Base-by-base conservation (phyloP, 1,139 yeast species). In the Hemisphaericaspora subhashii region DNA sequence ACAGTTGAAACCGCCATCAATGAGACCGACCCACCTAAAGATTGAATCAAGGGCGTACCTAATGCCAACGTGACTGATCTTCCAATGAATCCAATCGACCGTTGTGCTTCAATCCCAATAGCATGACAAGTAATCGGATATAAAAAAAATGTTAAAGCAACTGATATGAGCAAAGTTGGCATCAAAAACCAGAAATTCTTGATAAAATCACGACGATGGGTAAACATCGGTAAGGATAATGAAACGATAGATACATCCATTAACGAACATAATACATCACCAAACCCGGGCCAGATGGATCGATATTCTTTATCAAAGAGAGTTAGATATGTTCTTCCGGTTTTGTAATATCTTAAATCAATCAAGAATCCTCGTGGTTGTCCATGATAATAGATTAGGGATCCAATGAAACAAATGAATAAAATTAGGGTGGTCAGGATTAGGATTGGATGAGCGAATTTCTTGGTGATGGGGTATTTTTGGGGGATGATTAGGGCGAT, bases 1-100 rank as follows among this genome's bases (percentile, higher is more conserved):
- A 86, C 84, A 0, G 94, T 86, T 33, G 87, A 81, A 13, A 83
- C 88, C 0, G 94, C 88, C 79, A 84, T 85, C 36, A 86, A 67
- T 3, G 87, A 77, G 1, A 79, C 72, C 1, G 86, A 80, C 0
- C 94, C 95, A 11, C 75, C 81, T 30, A 86, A 64, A 0, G 86
- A 73, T 13, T 63, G 64, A 8, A 83, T 79, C 45, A 85, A 71
- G 0, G 95, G 95, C 1, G 86, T 76, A 0, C 94, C 94, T 38
- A 86, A 66, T 0, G 94, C 94, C 48, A 86, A 70, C 0, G 95
- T 86, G n/a, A 83, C 88, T 9, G 88, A 82, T 45, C 95, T 68
- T 2, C 92, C 92, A 7, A 85, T 82, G 55, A 84, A 85, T 1
- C 92, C 94, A 31, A 86, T 69, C 0, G 90, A 72, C 23, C 86